Evolutionary conservation across 805 yeast genomes (phyloP).

Genomic region (Lipomyces japonicus): DNA sequence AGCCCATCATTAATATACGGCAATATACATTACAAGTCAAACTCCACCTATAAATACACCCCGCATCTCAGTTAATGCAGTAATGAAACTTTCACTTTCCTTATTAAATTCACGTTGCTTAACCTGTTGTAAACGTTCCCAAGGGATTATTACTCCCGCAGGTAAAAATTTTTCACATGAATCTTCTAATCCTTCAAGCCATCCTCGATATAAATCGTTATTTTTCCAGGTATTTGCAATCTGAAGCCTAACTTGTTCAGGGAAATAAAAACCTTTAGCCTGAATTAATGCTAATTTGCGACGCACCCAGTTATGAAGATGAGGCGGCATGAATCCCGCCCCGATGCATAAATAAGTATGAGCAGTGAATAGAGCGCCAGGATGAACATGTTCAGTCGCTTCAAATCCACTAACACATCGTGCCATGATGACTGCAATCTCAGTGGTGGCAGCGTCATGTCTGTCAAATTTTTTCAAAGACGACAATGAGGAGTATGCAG

Average conservation of each 20-base stretch:
- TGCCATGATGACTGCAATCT: slow-evolving; percentile 13
- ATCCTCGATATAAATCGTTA: slow-evolving; percentile 19
- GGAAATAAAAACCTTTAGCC: slow-evolving; percentile 20
- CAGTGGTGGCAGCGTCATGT: slow-evolving; percentile 11
- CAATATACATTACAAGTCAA: background rate
- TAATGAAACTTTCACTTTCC: slow-evolving; percentile 8
- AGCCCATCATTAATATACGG: background rate
- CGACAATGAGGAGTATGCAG: slow-evolving; percentile 18
- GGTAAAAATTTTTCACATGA: slow-evolving; percentile 2
- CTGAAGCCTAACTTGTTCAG: slow-evolving; percentile 21
- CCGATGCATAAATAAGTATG: slow-evolving; percentile 23
- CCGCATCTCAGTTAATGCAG: slow-evolving; percentile 15
- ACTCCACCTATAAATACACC: slow-evolving; percentile 15
- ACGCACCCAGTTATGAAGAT: slow-evolving; percentile 21
- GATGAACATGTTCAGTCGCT: slow-evolving; percentile 11
- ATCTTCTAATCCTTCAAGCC: slow-evolving; percentile 24
- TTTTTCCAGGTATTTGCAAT: slow-evolving; percentile 19
- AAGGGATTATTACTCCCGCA: slow-evolving; percentile 18
- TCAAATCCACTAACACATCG: slow-evolving; percentile 19
- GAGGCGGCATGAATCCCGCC: slow-evolving; percentile 17
- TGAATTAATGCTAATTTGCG: slow-evolving; percentile 23
- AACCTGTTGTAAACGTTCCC: slow-evolving; percentile 19
- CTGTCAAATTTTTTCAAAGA: slow-evolving; percentile 4
- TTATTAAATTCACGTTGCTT: slow-evolving; percentile 8
- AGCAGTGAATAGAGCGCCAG: slow-evolving; percentile 16